A percentile compares a stretch with the other conserved stretches of the same genome.
These are phyloP conservation scores for Pythium graminicola DNA, from an alignment of 352 stramenopile species.

Conservation along the genomic window DNA sequence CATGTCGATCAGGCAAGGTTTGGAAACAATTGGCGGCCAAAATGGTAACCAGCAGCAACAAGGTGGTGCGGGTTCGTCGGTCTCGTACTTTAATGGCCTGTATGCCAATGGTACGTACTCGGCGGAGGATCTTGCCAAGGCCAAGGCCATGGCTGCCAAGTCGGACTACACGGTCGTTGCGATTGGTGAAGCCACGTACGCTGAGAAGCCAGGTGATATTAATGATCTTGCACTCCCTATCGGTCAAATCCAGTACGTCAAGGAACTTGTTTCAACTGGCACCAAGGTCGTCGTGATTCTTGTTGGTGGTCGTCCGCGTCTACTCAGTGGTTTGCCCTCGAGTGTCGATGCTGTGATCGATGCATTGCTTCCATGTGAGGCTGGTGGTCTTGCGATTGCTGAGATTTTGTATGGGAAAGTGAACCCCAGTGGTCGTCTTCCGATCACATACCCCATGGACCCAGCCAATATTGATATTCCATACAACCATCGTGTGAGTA, in stretches of 20 bases:
- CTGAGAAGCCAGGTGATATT: conserved; percentile 85
- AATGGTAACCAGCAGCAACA: conserved; percentile 4
- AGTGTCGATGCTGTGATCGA: conserved; percentile 68
- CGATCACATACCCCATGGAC: conserved; percentile 78
- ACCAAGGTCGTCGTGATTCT: conserved; percentile 83
- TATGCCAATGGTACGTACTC: conserved; percentile 49
- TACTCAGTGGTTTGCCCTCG: conserved; percentile 54
- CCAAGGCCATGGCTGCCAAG: conserved; percentile 39
- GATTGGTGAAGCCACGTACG: conserved; percentile 71
- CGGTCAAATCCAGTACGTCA: conserved; percentile 72
- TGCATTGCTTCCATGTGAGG: conserved; percentile 68
- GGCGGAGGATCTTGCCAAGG: conserved; percentile 38
- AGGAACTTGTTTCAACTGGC: conserved; percentile 45
- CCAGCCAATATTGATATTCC: conserved; percentile 55
- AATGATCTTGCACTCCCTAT: conserved; percentile 54
- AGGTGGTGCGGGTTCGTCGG: conserved; percentile 13
- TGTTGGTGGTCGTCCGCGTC: conserved; percentile 65
- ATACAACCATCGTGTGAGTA: conserved; percentile 68
- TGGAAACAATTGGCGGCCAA: conserved; percentile 28
- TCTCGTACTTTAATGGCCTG: conserved; percentile 51
- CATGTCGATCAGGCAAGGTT: conserved; percentile 50
- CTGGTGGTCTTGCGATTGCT: conserved; percentile 72
- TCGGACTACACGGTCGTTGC: conserved; percentile 66
- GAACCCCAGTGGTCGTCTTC: conserved; percentile 76
- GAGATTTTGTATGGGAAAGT: conserved; percentile 75